A percentile compares a stretch with the other conserved stretches of the same genome.
These are phyloP conservation scores for Brassica cretica DNA, from an alignment of 345 rosid species.

Conservation along the genomic window DNA sequence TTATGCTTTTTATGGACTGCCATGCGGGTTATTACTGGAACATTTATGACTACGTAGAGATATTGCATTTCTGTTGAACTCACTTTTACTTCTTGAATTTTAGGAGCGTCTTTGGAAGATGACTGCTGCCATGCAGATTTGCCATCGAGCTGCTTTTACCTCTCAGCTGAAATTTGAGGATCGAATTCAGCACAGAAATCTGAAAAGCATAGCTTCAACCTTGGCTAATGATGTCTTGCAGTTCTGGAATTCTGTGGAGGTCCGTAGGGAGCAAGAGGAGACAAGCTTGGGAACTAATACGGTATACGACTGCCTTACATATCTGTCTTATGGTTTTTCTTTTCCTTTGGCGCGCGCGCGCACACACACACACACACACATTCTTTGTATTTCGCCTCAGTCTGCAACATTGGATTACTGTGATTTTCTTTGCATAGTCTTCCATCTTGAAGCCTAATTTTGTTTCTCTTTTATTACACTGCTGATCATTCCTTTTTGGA, in stretches of 20 bases:
- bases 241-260: constrained; percentile 80
- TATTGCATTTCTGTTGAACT: constrained; percentile 22
- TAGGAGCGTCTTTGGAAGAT: constrained; percentile 98
- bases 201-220: constrained; percentile 59
- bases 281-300: constrained; percentile 31
- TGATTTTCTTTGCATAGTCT: constrained; percentile 3
- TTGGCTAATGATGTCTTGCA: constrained; percentile 78
- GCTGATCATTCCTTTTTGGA: not conserved
- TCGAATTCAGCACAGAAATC: constrained; percentile 49
- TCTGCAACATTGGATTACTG: not conserved
- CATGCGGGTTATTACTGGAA: constrained; percentile 4
- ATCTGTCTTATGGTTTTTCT: not conserved
- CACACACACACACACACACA: not conserved
- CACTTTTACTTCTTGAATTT: constrained; percentile 7
- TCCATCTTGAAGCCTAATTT: constrained; percentile 5
- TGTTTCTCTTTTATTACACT: constrained; percentile 15
- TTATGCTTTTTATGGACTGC: constrained; percentile 17
- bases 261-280: constrained; percentile 38
- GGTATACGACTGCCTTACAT: constrained; percentile 15
- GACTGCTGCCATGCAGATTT: constrained; percentile 89
- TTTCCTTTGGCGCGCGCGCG: not conserved
- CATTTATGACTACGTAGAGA: not conserved
- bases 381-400: not conserved
- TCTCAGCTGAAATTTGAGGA: constrained; percentile 58
- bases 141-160: constrained; percentile 60